Percentiles rank a stretch among this genome's conserved stretches.
phyloP scores from a whole-genome alignment of 495 filamentous ascomycete genomes.

The Penicillium chermesinum region DNA sequence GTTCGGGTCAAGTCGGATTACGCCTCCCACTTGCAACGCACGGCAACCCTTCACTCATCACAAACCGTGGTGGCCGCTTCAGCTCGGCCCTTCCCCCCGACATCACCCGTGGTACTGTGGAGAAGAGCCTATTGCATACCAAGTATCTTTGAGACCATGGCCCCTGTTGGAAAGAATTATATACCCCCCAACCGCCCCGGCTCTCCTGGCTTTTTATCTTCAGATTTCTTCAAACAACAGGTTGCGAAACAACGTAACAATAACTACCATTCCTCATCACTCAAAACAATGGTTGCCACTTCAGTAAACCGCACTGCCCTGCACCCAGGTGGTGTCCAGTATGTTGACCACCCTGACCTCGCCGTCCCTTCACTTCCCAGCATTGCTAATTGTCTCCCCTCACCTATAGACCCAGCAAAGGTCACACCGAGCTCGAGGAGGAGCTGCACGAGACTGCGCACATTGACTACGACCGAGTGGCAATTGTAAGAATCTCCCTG shows the following conservation, averaged over 20 bases:
- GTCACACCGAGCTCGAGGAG: conserved; percentile 96
- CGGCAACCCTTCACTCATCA: conserved; percentile 27
- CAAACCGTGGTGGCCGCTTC: conserved; percentile 25
- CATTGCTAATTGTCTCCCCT: conserved; percentile 29
- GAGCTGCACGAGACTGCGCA: conserved; percentile 96
- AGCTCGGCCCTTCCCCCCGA: conserved; percentile 37
- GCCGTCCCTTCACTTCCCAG: conserved; percentile 7
- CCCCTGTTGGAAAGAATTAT: conserved; percentile 42
- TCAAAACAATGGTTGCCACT: conserved; percentile 63
- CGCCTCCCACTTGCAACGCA: conserved; percentile 26
- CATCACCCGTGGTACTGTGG: conserved; percentile 45
- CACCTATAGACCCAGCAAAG: conserved; percentile 62
- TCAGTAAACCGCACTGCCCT: conserved; percentile 85
- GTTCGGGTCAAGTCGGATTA: conserved; percentile 38
- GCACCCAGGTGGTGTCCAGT: conserved; percentile 90
- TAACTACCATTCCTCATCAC: conserved; percentile 59
- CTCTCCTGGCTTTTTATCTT: conserved; percentile 47
- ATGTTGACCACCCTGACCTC: conserved; percentile 35
- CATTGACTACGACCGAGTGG: conserved; percentile 98
- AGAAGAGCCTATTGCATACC: conserved; percentile 31
- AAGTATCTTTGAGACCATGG: conserved; percentile 27
- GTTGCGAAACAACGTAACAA: conserved; percentile 55
- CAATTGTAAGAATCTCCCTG: conserved; percentile 63
- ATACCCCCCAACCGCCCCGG: conserved; percentile 40
- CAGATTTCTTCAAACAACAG: conserved; percentile 57